These are phyloP conservation scores for Chiua sp. DNA, from an alignment of 1,284 basidiomycete species.

Conservation along the genomic window DNA sequence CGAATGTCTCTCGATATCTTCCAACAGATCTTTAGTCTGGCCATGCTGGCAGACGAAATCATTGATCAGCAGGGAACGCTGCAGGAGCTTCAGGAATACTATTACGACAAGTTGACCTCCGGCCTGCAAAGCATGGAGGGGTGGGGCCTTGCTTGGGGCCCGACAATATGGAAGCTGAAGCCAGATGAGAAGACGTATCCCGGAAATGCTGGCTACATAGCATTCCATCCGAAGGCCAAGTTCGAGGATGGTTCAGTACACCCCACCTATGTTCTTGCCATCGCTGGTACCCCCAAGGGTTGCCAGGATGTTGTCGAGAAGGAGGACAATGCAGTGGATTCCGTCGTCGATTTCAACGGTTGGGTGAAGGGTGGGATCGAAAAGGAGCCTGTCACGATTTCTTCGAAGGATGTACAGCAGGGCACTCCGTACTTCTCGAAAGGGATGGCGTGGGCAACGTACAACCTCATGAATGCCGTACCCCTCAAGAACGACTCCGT, in stretches of 20 bases:
- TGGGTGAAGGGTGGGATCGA: conserved; percentile 10
- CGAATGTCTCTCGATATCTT: conserved; percentile 26
- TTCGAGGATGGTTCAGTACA: conserved; percentile 17
- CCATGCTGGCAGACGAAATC: conserved; percentile 5
- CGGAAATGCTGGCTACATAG: conserved; percentile 25
- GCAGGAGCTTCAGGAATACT: conserved; percentile 1
- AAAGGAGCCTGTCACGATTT: not conserved
- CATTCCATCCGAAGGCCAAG: conserved; percentile 11
- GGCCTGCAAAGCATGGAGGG: not conserved
- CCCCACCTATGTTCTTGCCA: conserved; percentile 17
- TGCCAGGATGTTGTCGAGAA: not conserved
- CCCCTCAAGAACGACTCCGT: not conserved
- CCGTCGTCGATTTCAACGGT: conserved; percentile 16
- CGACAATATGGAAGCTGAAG: conserved; percentile 20
- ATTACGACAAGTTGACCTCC: not conserved
- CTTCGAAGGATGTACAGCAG: not conserved
- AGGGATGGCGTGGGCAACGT: not conserved
- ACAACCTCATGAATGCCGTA: conserved; percentile 9
- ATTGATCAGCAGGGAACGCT: not conserved
- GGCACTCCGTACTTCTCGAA: not conserved
- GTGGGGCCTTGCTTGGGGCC: conserved; percentile 24
- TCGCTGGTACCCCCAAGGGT: conserved; percentile 13
- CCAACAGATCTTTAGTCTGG: conserved; percentile 22
- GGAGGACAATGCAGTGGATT: conserved; percentile 3
- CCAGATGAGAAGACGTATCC: conserved; percentile 12